Evolutionary conservation across 148 eudicot species (phyloP).

Genomic region (Diospyros lotus): DNA sequence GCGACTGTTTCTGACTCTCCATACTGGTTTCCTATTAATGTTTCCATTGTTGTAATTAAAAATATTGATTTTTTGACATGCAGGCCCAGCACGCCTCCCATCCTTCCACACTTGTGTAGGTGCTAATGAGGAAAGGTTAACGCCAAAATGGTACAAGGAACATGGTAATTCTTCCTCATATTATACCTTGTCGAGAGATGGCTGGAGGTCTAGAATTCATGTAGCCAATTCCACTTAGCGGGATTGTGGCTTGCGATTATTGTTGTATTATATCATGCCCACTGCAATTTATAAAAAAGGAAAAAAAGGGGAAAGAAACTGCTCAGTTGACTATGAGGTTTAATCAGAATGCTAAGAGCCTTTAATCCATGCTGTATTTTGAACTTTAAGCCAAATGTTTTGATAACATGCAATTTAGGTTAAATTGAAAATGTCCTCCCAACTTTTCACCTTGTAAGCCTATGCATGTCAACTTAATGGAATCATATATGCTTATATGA

Average conservation of each 20-base stretch:
- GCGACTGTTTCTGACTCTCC: not conserved
- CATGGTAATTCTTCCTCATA: slow-evolving; percentile 52
- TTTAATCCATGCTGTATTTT: too few species aligned
- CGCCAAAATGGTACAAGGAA: slow-evolving; percentile 97
- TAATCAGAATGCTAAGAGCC: not conserved
- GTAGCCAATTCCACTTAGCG: too few species aligned
- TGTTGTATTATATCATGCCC: too few species aligned
- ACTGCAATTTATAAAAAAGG: too few species aligned
- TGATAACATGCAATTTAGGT: not conserved
- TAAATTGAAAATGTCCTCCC: not conserved
- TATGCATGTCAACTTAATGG: not conserved
- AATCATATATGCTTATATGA: too few species aligned
- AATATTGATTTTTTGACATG: slow-evolving; percentile 11
- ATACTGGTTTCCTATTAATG: not conserved
- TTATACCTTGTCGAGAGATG: not conserved
- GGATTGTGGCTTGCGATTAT: too few species aligned
- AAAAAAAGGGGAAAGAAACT: too few species aligned
- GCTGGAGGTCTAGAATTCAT: too few species aligned
- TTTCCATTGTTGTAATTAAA: not conserved
- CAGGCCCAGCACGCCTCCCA: slow-evolving; percentile 96
- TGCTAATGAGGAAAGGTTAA: slow-evolving; percentile 73
- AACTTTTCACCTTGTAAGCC: not conserved
- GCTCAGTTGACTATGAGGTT: not conserved
- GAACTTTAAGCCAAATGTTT: not conserved
- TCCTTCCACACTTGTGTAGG: slow-evolving; percentile 97